Evolutionary conservation across 305 asterid genomes (phyloP).

Genomic region (Fraxinus velutina): DNA sequence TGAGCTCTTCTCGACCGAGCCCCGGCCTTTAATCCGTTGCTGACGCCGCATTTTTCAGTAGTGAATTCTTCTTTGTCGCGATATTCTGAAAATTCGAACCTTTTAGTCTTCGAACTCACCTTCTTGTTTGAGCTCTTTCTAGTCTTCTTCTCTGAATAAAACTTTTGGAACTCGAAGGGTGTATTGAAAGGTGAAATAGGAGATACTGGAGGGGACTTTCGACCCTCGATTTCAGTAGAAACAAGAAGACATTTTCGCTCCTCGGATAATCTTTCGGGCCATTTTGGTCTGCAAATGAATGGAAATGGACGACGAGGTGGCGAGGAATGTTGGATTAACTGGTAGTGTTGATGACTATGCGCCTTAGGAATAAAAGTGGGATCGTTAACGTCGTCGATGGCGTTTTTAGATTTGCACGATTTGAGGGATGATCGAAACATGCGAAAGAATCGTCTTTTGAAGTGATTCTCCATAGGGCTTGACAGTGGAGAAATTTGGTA

Average conservation of each 20-base stretch:
- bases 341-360: neutral
- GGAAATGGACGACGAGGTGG: constrained; percentile 23
- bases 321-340: constrained; percentile 14
- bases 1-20: neutral
- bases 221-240: neutral
- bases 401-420: constrained; percentile 26
- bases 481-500: neutral
- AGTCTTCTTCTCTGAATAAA: neutral
- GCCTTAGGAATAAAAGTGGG: neutral
- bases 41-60: constrained; percentile 5
- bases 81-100: neutral
- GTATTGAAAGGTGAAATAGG: constrained; percentile 1
- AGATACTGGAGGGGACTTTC: neutral
- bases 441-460: constrained; percentile 20
- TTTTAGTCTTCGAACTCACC: neutral
- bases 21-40: neutral
- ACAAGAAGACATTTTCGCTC: neutral
- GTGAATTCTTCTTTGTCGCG: constrained; percentile 9
- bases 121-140: neutral
- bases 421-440: constrained; percentile 18
- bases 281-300: constrained; percentile 11
- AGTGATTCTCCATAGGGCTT: constrained; percentile 22
- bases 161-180: neutral
- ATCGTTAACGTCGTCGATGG: constrained; percentile 1
- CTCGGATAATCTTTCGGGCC: neutral